Evolutionary conservation across 116 monocot genomes (phyloP).

Genomic region (Phalaenopsis hybrid): DNA sequence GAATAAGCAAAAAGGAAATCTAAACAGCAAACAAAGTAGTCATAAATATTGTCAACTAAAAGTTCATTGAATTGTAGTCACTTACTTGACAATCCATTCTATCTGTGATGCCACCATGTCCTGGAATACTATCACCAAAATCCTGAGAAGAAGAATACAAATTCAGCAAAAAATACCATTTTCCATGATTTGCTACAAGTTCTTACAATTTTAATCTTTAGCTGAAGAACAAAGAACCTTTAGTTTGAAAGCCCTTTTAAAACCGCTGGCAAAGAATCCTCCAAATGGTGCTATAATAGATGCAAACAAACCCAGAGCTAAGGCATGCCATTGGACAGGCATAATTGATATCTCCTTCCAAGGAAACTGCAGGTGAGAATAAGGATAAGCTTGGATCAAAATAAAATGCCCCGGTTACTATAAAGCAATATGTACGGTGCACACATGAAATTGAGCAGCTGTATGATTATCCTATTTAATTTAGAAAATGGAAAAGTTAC

Average conservation of each 20-base stretch:
- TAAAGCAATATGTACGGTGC: not conserved
- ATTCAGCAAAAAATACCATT: not conserved
- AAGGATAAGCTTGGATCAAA: not conserved
- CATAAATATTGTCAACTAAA: not conserved
- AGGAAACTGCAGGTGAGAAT: conserved; percentile 47
- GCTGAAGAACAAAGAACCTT: conserved; percentile 49
- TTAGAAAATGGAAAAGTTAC: not conserved
- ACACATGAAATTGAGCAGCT: not conserved
- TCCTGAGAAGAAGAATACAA: conserved; percentile 37
- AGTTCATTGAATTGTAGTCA: not conserved
- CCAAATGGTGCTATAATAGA: conserved; percentile 99
- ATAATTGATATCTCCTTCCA: conserved; percentile 72
- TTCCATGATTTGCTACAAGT: not conserved
- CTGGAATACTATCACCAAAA: conserved; percentile 98
- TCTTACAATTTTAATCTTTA: not conserved
- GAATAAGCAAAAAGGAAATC: not conserved
- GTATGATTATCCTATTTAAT: not conserved
- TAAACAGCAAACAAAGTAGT: not conserved
- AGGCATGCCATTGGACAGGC: conserved; percentile 95
- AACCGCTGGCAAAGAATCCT: conserved; percentile 98
- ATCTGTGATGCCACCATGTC: conserved; percentile 98
- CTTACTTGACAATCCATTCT: conserved; percentile 99
- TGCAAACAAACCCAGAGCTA: conserved; percentile 93
- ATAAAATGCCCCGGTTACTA: not conserved
- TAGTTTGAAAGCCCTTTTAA: conserved; percentile 91